These are phyloP conservation scores for Didymella pomorum DNA, from an alignment of 2,329 filamentous ascomycete species.

Conservation along the genomic window DNA sequence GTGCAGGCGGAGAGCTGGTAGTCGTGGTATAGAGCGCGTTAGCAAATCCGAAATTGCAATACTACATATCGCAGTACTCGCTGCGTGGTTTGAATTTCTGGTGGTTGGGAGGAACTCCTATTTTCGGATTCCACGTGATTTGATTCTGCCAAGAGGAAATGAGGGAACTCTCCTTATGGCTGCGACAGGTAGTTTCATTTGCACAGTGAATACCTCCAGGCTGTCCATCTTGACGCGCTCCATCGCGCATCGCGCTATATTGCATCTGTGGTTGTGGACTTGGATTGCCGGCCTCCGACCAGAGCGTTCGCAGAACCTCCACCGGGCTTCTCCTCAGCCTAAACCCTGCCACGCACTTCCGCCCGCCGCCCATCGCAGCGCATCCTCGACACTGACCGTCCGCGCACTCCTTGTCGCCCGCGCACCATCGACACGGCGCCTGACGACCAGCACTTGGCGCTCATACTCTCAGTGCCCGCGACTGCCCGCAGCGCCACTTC, in stretches of 20 bases:
- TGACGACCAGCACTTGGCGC: constrained; percentile 4
- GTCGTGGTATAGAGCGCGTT: not conserved
- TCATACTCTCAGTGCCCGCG: constrained; percentile 25
- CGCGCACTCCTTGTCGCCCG: constrained; percentile 19
- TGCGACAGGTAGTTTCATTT: constrained; percentile 6
- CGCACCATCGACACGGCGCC: constrained; percentile 18
- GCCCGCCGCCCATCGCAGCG: constrained; percentile 27
- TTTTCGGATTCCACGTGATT: not conserved
- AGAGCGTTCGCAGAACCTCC: constrained; percentile 2
- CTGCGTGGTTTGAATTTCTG: not conserved
- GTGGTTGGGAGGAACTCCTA: constrained; percentile 9
- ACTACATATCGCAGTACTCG: not conserved
- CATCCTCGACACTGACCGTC: constrained; percentile 18
- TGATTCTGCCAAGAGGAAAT: no score
- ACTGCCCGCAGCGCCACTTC: constrained; percentile 22
- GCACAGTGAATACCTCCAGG: constrained; percentile 2
- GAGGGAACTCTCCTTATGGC: constrained; percentile 4
- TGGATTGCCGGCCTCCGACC: constrained; percentile 13
- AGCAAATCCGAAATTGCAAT: not conserved
- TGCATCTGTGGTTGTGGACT: constrained; percentile 24
- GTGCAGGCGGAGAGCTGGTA: not conserved
- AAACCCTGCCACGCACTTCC: constrained; percentile 18
- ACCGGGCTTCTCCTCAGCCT: constrained; percentile 19
- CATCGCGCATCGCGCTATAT: constrained; percentile 16
- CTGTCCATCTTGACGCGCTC: constrained; percentile 14